These are phyloP conservation scores for Leishmania martiniquensis DNA, from an alignment of 208 protist genomes.

Conservation along the genomic window DNA sequence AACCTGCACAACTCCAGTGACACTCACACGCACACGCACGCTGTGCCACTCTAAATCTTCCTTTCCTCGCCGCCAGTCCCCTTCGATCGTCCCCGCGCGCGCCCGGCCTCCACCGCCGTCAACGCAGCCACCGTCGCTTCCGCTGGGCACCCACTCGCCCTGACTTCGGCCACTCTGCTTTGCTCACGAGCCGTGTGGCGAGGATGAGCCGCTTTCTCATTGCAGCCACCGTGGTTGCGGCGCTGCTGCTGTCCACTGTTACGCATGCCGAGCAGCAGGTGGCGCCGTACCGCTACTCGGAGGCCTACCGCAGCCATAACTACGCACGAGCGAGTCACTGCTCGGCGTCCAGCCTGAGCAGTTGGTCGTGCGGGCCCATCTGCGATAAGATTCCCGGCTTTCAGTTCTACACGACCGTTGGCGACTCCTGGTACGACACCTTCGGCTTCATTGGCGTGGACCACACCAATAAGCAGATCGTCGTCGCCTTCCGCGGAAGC, in stretches of 20 bases:
- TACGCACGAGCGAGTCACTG: conserved; percentile 18
- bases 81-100: background rate
- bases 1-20: no score
- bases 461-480: conserved; percentile 27
- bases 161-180: background rate
- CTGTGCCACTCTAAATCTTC: no score
- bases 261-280: background rate
- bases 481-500: conserved; percentile 64
- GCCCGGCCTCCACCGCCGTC: no score
- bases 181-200: background rate
- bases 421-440: background rate
- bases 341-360: background rate
- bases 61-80: background rate
- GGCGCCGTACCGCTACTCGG: conserved; percentile 2
- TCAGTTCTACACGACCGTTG: background rate
- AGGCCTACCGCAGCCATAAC: conserved; percentile 14
- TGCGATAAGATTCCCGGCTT: conserved; percentile 13
- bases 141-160: no score
- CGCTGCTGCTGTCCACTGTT: background rate
- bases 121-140: no score
- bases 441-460: conserved; percentile 27
- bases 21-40: background rate
- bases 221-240: background rate
- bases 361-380: conserved; percentile 8
- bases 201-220: background rate